These are phyloP conservation scores for Fusarium oxysporum DNA, from an alignment of 2,329 filamentous ascomycete species.

Conservation along the genomic window DNA sequence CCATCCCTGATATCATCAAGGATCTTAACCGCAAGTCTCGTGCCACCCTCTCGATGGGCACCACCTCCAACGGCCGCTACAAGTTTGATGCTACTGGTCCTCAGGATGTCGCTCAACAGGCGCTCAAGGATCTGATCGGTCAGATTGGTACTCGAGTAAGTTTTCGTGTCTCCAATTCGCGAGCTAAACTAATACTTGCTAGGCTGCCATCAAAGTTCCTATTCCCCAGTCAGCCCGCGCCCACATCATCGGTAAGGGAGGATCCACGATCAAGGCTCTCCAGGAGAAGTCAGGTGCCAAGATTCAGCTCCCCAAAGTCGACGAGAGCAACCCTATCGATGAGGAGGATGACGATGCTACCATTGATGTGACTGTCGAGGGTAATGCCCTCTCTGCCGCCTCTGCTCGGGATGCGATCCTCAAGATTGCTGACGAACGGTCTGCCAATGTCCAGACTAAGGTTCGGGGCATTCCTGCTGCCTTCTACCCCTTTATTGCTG, in stretches of 20 bases:
- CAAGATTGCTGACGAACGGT: conserved; percentile 87
- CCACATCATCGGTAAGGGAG: conserved; percentile 93
- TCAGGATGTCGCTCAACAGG: conserved; percentile 84
- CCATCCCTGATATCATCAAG: conserved; percentile 84
- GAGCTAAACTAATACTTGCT: conserved; percentile 35
- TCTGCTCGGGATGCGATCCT: conserved; percentile 86
- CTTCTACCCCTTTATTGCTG: conserved; percentile 95
- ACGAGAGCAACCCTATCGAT: conserved; percentile 66
- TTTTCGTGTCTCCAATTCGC: background rate
- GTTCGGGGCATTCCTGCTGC: conserved; percentile 88
- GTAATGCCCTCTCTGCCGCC: conserved; percentile 88
- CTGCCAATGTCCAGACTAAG: conserved; percentile 83
- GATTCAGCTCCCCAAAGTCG: conserved; percentile 87
- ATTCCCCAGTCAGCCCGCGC: conserved; percentile 87
- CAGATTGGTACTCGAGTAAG: conserved; percentile 87
- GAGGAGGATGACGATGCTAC: conserved; percentile 85
- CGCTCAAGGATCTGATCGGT: conserved; percentile 87
- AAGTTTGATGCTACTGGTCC: conserved; percentile 89
- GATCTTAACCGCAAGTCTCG: conserved; percentile 94
- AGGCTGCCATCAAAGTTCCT: conserved; percentile 75
- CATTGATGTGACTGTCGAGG: conserved; percentile 89
- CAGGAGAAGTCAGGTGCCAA: conserved; percentile 90
- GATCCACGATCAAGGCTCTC: conserved; percentile 88
- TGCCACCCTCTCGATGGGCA: conserved; percentile 82
- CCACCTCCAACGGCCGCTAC: conserved; percentile 76